A percentile compares a stretch with the other conserved stretches of the same genome.
Evolutionary conservation across 805 yeast genomes (phyloP).

Genomic region (Hermanozyma aechmeae): DNA sequence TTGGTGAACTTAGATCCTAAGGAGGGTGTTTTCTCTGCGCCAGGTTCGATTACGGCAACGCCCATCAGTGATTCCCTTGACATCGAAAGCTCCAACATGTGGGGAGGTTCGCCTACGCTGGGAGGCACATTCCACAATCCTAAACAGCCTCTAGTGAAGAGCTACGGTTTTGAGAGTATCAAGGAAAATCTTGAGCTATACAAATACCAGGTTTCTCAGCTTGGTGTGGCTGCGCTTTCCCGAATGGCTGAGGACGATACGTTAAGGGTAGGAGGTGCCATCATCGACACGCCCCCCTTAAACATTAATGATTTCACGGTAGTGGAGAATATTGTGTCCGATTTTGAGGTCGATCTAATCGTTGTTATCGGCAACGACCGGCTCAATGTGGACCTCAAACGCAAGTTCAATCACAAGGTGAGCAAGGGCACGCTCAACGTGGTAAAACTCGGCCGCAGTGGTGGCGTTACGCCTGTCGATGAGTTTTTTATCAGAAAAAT

Average conservation of each 20-base stretch:
- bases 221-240: slow-evolving; percentile 39
- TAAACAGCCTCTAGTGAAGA: slow-evolving; percentile 83
- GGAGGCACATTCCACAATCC: slow-evolving; percentile 72
- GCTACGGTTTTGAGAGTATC: slow-evolving; percentile 60
- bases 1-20: slow-evolving; percentile 74
- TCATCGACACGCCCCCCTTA: slow-evolving; percentile 70
- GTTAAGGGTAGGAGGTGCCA: slow-evolving; percentile 42
- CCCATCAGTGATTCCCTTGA: slow-evolving; percentile 77
- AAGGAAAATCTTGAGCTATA: slow-evolving; percentile 50
- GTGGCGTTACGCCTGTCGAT: slow-evolving; percentile 71
- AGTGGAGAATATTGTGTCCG: slow-evolving; percentile 48
- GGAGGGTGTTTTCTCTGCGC: slow-evolving; percentile 60
- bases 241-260: slow-evolving; percentile 43
- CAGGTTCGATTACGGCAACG: slow-evolving; percentile 80
- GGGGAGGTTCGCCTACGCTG: slow-evolving; percentile 62
- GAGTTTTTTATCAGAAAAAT: slow-evolving; percentile 57
- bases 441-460: slow-evolving; percentile 59
- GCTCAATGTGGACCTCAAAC: slow-evolving; percentile 51
- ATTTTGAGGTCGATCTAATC: slow-evolving; percentile 50
- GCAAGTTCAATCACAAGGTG: slow-evolving; percentile 33
- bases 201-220: slow-evolving; percentile 36
- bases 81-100: slow-evolving; percentile 61
- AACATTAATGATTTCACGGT: slow-evolving; percentile 39
- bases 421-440: slow-evolving; percentile 26
- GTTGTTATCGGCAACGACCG: slow-evolving; percentile 75